A percentile compares a stretch with the other conserved stretches of the same genome.
phyloP scores from a whole-genome alignment of 345 rosid species.

The sweet orange (Citrus sinensis) region DVS_A1.0 CM039169.1:24077001-24077500 shows the following conservation, averaged over 20 bases:
- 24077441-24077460: slow-evolving; percentile 97
- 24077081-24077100: slow-evolving; percentile 12
- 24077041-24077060: not conserved
- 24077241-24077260: not conserved
- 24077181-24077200: not conserved
- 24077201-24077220: not conserved
- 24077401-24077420: slow-evolving; percentile 38
- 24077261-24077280: not conserved
- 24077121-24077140: slow-evolving; percentile 91
- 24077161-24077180: slow-evolving; percentile 27
- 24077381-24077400: slow-evolving; percentile 1
- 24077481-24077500: slow-evolving; percentile 66
- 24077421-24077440: slow-evolving; percentile 96
- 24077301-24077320: not conserved
- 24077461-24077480: slow-evolving; percentile 72
- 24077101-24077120: slow-evolving; percentile 78
- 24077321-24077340: not conserved
- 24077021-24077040: slow-evolving; percentile 10
- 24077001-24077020: slow-evolving; percentile 45
- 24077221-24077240: not conserved
- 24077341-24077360: not conserved
- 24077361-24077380: not conserved
- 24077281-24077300: not conserved
- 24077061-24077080: not conserved
- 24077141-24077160: slow-evolving; percentile 97